phyloP scores from a whole-genome alignment of 2,329 filamentous ascomycete species.

The Fusarium euwallaceae region DNA sequence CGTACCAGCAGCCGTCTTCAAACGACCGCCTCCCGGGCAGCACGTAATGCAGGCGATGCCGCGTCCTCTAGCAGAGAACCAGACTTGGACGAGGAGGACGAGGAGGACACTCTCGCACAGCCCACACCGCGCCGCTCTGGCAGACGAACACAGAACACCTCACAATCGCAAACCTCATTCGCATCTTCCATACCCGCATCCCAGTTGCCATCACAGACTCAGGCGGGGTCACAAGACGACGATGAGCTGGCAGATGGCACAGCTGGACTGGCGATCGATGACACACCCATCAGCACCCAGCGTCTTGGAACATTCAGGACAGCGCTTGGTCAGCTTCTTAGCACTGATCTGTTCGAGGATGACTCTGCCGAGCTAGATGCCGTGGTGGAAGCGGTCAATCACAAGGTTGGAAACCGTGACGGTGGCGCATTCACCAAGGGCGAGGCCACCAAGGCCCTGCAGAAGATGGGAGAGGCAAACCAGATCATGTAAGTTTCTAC shows the following conservation, averaged over 20 bases:
- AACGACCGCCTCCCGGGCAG: constrained; percentile 33
- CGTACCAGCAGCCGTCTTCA: constrained; percentile 42
- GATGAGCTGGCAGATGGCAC: constrained; percentile 57
- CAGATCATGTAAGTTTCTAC: constrained; percentile 85
- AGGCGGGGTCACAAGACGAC: constrained; percentile 59
- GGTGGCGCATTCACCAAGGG: constrained; percentile 74
- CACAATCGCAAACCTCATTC: constrained; percentile 71
- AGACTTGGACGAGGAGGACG: constrained; percentile 61
- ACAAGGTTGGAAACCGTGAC: constrained; percentile 66
- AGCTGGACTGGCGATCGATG: constrained; percentile 58
- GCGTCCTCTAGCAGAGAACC: constrained; percentile 50
- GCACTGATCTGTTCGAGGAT: constrained; percentile 85
- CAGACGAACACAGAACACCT: constrained; percentile 55
- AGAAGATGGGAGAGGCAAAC: constrained; percentile 84
- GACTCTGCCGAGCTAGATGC: constrained; percentile 83
- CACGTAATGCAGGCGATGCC: constrained; percentile 43
- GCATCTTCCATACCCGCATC: constrained; percentile 85
- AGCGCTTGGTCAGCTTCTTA: constrained; percentile 85
- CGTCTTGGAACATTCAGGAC: constrained; percentile 83
- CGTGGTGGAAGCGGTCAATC: constrained; percentile 85
- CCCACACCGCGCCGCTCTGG: constrained; percentile 58
- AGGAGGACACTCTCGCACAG: constrained; percentile 43
- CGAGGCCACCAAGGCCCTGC: constrained; percentile 83
- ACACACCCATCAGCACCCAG: constrained; percentile 67
- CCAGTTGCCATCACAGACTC: constrained; percentile 67